These are phyloP conservation scores for Cenchrus purpureus DNA, from an alignment of 176 grass and related monocot species.

Conservation along the genomic window DNA sequence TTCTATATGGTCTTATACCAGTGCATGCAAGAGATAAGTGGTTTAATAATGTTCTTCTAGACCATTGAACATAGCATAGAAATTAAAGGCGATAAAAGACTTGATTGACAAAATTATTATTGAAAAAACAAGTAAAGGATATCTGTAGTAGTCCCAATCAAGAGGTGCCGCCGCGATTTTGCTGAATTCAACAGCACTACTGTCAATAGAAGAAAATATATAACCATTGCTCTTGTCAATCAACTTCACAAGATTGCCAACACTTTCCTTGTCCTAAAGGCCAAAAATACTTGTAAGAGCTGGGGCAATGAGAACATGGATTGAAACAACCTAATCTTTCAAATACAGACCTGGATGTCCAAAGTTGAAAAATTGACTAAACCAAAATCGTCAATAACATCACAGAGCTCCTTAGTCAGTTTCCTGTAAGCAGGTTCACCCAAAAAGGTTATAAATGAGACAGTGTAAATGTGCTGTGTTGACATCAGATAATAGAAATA, in stretches of 20 bases:
- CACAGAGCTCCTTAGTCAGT: constrained; percentile 91
- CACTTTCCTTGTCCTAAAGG: constrained; percentile 90
- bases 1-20: neutral
- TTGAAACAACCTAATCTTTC: constrained; percentile 16
- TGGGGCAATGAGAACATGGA: neutral
- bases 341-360: constrained; percentile 76
- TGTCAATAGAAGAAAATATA: constrained; percentile 88
- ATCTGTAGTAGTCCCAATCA: constrained; percentile 96
- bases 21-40: constrained; percentile 18
- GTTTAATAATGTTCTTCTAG: constrained; percentile 16
- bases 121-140: constrained; percentile 62
- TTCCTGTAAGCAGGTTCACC: constrained; percentile 65
- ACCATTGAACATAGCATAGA: constrained; percentile 13
- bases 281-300: constrained; percentile 24
- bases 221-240: constrained; percentile 98
- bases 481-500: neutral
- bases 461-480: neutral
- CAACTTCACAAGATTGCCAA: constrained; percentile 93
- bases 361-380: constrained; percentile 92
- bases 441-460: constrained; percentile 14
- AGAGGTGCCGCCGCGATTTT: constrained; percentile 79
- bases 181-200: constrained; percentile 82
- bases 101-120: constrained; percentile 16
- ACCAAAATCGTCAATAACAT: constrained; percentile 79
- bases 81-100: neutral